Base-by-base conservation (phyloP, 2,329 filamentous ascomycete species). In the Cordyceps javanica region DNA sequence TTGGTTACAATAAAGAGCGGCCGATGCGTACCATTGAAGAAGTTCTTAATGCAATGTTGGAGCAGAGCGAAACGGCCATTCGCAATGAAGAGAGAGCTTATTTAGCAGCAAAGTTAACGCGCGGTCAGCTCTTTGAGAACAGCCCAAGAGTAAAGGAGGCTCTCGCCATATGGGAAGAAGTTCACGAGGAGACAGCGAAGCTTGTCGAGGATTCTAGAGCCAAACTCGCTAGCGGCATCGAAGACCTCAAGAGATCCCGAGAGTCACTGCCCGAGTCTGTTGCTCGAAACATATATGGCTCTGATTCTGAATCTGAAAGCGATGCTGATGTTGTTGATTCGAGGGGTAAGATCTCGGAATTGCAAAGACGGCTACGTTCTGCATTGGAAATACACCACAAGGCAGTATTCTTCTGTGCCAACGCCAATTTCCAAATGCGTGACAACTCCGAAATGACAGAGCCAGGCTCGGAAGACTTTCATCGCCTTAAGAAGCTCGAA, bases 21-120 rank as follows among this genome's bases (percentile, higher is more conserved):
- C 87, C 90, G 0, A 77, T 97, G 62, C 82, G 89, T 13, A 95
- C 92, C 0, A 87, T 96, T 2, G 82, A 86, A 19, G 90, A 97
- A 70, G 93, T 97, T 1, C 76, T 99, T 11, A 87, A 91, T 62
- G 85, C 87, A 5, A 97, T 99, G 93, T 87, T 97, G 59, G 91
- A 96, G 57, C 86, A 93, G 66, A 91, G 88, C 44, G 89, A 93
- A 58, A 76, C 76, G 6, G 69, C 73, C 1, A 81, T 93, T 58
- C 82, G 86, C 53, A 72, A 79, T 0, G 86, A 93, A 59, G 87
- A 94, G 66, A 82, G 91, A 54, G 74, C 78, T 2, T 77, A 87
- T 49, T 76, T 96, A 7, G 68, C 82, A 2, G 78, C 78, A 34
- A 84, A 83, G 60, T 74, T 96, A 45, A 81, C 80, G 16, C 79